Evolutionary conservation across 805 yeast species (phyloP).

Genomic region (Candida mattraensis): DNA sequence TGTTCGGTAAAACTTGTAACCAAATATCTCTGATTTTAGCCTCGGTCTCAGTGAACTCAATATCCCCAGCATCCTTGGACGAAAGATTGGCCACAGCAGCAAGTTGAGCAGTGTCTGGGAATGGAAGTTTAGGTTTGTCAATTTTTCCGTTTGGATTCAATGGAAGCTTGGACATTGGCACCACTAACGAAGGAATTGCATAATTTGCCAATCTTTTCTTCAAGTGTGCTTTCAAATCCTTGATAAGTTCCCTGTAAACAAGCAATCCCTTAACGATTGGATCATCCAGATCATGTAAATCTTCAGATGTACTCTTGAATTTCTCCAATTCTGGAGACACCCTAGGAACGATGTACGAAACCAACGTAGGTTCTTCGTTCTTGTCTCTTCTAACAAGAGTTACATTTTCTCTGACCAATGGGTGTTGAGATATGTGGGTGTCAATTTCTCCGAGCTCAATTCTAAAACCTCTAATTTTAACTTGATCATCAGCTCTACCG

Average conservation of each 20-base stretch:
- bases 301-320: constrained; percentile 52
- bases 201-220: constrained; percentile 88
- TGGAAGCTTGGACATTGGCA: constrained; percentile 84
- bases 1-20: constrained; percentile 80
- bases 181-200: constrained; percentile 89
- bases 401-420: constrained; percentile 86
- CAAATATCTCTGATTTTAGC: constrained; percentile 74
- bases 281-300: constrained; percentile 49
- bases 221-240: constrained; percentile 77
- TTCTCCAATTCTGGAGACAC: constrained; percentile 43
- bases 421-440: constrained; percentile 93
- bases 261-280: constrained; percentile 79
- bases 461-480: constrained; percentile 97
- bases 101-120: constrained; percentile 88
- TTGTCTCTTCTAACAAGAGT: constrained; percentile 90
- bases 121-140: constrained; percentile 94
- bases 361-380: constrained; percentile 87
- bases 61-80: constrained; percentile 43
- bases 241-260: constrained; percentile 70
- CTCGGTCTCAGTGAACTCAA: constrained; percentile 64
- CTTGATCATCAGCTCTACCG: constrained; percentile 99
- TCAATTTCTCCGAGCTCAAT: constrained; percentile 98
- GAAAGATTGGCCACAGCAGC: constrained; percentile 65
- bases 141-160: constrained; percentile 98
- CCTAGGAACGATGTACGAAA: constrained; percentile 87